These are phyloP conservation scores for Mycena kentingensis DNA, from an alignment of 768 basidiomycete genomes.

Conservation along the genomic window DNA sequence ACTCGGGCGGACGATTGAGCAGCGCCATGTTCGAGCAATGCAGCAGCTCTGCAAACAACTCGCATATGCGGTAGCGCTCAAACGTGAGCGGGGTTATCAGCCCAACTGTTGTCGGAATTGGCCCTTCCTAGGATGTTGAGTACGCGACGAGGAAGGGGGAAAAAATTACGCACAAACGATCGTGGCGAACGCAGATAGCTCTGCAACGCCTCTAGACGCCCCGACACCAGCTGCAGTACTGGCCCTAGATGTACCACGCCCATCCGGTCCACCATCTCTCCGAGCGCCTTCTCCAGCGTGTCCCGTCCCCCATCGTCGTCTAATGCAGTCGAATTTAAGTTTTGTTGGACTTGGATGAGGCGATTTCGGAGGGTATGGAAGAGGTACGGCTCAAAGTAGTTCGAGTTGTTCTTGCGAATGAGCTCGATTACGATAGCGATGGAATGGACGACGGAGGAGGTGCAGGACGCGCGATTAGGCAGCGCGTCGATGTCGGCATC, in stretches of 20 bases:
- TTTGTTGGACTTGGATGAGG: conserved; percentile 84
- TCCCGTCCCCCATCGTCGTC: conserved; percentile 58
- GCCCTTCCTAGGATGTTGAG: conserved; percentile 53
- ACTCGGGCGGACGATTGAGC: conserved; percentile 77
- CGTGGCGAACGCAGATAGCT: conserved; percentile 70
- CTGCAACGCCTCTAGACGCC: conserved; percentile 69
- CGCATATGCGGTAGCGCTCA: conserved; percentile 94
- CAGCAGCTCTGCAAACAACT: conserved; percentile 93
- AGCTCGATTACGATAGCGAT: conserved; percentile 91
- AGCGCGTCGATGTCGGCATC: conserved; percentile 28
- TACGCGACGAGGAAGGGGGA: conserved; percentile 1
- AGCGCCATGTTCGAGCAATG: conserved; percentile 99
- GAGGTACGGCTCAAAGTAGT: conserved; percentile 96
- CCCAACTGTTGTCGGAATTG: conserved; percentile 75
- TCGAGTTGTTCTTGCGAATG: conserved; percentile 96
- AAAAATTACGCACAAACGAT: conserved; percentile 60
- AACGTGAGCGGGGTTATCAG: conserved; percentile 80
- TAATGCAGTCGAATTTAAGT: conserved; percentile 44
- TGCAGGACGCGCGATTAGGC: conserved; percentile 52
- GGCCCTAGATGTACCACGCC: conserved; percentile 90
- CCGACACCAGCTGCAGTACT: conserved; percentile 73
- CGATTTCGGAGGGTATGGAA: conserved; percentile 93
- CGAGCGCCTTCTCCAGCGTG: conserved; percentile 69
- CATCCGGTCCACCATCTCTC: conserved; percentile 81
- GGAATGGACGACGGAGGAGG: conserved; percentile 83